Evolutionary conservation across 106 monocot species (phyloP), one percentile per base, ranked within the genome.

Genomic region (Vanilla planifolia): DNA sequence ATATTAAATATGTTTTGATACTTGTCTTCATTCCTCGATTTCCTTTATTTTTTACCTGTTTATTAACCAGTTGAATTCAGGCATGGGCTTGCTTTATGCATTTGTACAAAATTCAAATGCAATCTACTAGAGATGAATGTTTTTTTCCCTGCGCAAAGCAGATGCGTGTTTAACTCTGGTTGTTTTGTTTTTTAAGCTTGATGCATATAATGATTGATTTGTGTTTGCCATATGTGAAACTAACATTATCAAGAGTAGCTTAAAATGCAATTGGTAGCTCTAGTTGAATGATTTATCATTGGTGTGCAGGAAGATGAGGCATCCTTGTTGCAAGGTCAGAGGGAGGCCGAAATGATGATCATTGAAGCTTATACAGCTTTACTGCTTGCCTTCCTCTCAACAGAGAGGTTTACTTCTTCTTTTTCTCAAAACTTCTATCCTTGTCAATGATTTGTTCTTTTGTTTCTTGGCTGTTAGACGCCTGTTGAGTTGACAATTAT

Each of bases 261-360:
- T 11, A 28, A 0, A 4, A 34, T 51, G 11, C 26, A 48, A 11
- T 55, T 4, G 48, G 37, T 59, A 34, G 28, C 35, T 35, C 0
- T 20, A 0, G 13, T 43, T 11, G 55, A 16, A 42, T 75, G 41
- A 64, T 34, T 19, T 20, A 41, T 19, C 44, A 57, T 8, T n/a
- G 17, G 34, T 65, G 16, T 42, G 60, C 65, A 98, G 98, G 86
- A 88, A 69, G 84, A 82, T 64, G 95, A 92, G 63, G 77, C 75
- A 53, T 73, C 70, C 41, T 66, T 98, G 39, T 43, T 92, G 67
- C 84, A 92, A 88, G 88, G 88, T 48, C 79, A 85, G 64, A 73
- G 63, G 43, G 98, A 98, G 61, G 98, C 98, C 71, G 91, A 98
- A 75, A 98, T 88, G 85, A 98, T 98, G 98, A 98, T 98, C 28